Evolutionary conservation across 139 green algal species (phyloP).

Genomic region (Tetraselmis chui): DNA sequence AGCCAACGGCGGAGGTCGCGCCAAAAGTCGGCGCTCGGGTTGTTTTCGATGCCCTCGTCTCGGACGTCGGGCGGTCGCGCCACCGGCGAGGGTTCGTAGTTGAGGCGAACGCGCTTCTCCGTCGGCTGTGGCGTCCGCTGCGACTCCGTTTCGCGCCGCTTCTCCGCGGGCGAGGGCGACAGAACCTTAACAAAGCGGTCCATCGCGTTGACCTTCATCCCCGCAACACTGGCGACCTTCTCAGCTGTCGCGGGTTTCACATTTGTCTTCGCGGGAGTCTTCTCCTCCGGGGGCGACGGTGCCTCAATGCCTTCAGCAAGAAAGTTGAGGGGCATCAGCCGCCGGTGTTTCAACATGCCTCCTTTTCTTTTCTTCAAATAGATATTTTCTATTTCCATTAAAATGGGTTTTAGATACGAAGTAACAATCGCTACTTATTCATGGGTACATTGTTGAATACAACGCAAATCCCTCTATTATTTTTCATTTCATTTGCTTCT

Average conservation of each 20-base stretch:
- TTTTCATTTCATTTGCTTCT: no score
- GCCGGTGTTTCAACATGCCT: no score
- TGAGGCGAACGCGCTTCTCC: background rate
- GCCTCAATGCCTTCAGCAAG: background rate
- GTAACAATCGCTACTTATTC: no score
- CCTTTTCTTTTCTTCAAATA: no score
- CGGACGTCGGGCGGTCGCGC: background rate
- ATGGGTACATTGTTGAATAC: no score
- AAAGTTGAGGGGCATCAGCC: no score
- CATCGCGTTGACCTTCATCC: background rate
- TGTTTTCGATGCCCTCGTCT: background rate
- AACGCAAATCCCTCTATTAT: no score
- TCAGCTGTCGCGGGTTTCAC: background rate
- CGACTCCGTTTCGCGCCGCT: background rate
- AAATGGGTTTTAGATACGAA: no score
- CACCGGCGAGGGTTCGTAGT: background rate
- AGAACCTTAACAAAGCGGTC: background rate
- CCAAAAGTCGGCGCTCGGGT: background rate
- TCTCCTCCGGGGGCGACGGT: background rate
- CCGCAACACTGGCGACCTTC: background rate
- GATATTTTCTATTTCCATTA: no score
- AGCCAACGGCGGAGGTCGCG: background rate
- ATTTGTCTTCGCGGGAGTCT: background rate
- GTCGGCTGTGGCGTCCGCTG: background rate
- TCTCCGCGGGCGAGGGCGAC: background rate